A percentile compares a stretch with the other conserved stretches of the same genome.
These are phyloP conservation scores for Sclerotinia trifoliorum DNA, from an alignment of 2,329 filamentous ascomycete species.

Conservation along the genomic window DNA sequence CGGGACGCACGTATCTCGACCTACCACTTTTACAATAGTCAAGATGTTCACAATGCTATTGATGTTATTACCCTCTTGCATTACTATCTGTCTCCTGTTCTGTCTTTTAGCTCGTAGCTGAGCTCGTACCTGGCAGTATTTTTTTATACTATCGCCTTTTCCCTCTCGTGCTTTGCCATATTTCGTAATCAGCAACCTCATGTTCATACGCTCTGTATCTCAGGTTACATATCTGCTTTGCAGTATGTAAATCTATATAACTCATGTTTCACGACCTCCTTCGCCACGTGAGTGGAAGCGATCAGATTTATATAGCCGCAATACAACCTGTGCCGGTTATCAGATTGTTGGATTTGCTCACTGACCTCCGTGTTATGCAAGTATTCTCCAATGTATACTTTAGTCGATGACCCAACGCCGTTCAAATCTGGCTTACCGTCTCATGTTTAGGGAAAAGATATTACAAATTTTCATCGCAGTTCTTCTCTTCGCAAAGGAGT, in stretches of 20 bases:
- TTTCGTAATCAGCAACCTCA: neutral
- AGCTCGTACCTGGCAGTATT: neutral
- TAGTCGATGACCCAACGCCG: conserved; percentile 15
- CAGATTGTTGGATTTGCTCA: conserved; percentile 39
- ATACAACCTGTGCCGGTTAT: conserved; percentile 40
- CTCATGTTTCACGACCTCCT: neutral
- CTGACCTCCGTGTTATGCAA: conserved; percentile 13
- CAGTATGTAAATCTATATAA: neutral
- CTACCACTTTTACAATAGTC: no score
- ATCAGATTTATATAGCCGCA: conserved; percentile 23
- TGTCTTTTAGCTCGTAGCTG: neutral
- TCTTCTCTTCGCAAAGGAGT: neutral
- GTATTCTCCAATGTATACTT: conserved; percentile 26
- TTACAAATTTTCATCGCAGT: neutral
- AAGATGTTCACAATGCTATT: neutral
- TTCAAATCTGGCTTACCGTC: conserved; percentile 6
- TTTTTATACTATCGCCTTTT: neutral
- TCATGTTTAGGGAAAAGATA: neutral
- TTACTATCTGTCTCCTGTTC: neutral
- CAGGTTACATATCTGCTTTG: neutral
- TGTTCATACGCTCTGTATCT: neutral
- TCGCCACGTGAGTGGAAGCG: conserved; percentile 18
- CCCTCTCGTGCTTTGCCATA: neutral
- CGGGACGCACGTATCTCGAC: no score
- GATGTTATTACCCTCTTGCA: neutral